A percentile compares a stretch with the other conserved stretches of the same genome.
phyloP scores from a whole-genome alignment of 176 grass and related monocot genomes.

The Saccharum spontaneum region DNA sequence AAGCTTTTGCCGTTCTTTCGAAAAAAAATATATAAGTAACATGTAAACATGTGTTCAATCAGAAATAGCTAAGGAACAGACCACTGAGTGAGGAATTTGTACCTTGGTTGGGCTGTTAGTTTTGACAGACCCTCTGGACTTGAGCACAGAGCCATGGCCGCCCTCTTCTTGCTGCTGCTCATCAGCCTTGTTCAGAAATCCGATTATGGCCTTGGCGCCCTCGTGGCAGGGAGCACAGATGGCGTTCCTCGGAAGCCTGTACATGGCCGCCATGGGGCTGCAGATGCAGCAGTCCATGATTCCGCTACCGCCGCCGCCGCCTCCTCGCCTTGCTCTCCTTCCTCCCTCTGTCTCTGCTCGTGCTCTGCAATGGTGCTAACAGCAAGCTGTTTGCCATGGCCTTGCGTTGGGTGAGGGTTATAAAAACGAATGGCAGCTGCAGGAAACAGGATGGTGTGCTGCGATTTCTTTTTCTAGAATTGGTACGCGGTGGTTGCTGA shows the following conservation, averaged over 20 bases:
- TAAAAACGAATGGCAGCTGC: conserved; percentile 11
- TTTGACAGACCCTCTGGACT: conserved; percentile 21
- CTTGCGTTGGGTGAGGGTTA: conserved; percentile 18
- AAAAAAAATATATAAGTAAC: no score
- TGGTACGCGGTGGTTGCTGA: conserved; percentile 59
- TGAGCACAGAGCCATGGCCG: background rate
- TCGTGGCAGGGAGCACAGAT: conserved; percentile 73
- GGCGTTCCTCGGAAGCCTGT: conserved; percentile 79
- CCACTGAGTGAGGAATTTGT: background rate
- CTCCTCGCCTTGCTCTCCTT: no score
- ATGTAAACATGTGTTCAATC: no score
- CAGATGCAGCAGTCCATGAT: conserved; percentile 97
- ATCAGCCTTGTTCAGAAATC: conserved; percentile 39
- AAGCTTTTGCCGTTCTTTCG: no score
- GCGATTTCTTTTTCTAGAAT: conserved; percentile 41
- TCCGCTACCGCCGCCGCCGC: background rate
- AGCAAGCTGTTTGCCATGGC: conserved; percentile 28
- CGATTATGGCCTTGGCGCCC: conserved; percentile 74
- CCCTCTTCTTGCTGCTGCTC: background rate
- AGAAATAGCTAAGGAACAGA: background rate
- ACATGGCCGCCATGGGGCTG: conserved; percentile 61
- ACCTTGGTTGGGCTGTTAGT: conserved; percentile 37
- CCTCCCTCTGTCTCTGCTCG: background rate
- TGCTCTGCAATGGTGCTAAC: conserved; percentile 9
- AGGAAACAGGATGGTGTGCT: conserved; percentile 27